Evolutionary conservation across 139 green algal species (phyloP), one percentile per base, ranked within the genome.

Genomic region (Coccomyxa sp.): DNA sequence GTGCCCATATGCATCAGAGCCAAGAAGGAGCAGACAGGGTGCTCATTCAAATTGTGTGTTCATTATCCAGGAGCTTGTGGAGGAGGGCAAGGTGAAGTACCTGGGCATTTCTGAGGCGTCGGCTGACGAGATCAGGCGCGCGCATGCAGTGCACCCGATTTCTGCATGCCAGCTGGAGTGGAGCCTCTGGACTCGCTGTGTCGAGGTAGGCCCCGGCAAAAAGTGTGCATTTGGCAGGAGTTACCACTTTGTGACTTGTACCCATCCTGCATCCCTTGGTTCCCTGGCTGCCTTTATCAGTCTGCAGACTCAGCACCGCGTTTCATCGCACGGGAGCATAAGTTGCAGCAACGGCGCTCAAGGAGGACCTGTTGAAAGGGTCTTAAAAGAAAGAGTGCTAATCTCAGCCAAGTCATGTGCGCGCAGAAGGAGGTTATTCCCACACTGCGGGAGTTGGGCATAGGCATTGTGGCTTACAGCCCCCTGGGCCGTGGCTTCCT

Each of bases 41-140:
- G 77, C 1, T 66, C 58, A 31, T 77, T 9, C 75, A 28, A 15
- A 71, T 9, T 71, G 63, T 28, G 63, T 25, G 18, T 14, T n/a
- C 21, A 66, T 9, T 74, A 30, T 80, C 30, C 85, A 91, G 88
- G 75, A 76, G 68, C 83, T 95, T 67, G 84, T 93, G 30, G 68
- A 87, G 32, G 90, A 94, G 82, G 93, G 93, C 79, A 96, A 95
- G 87, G 85, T 95, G 32, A 91, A 88, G 82, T 91, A 95, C 85
- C 86, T 96, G 21, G 93, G 93, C 0, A 60, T 97, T 21, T 92
- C 83, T 28, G 93, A 97, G 89, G 88, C 90, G n/a, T 77, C 45
- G 14, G 45, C 92, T 0, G 85, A 85, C 7, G 88, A 93, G 81
- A 87, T 97, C 21, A 88, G 93, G 3, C 83, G 79, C 77, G 94